phyloP scores from a whole-genome alignment of 768 basidiomycete species.

The Leucosporidium scottii region DNA sequence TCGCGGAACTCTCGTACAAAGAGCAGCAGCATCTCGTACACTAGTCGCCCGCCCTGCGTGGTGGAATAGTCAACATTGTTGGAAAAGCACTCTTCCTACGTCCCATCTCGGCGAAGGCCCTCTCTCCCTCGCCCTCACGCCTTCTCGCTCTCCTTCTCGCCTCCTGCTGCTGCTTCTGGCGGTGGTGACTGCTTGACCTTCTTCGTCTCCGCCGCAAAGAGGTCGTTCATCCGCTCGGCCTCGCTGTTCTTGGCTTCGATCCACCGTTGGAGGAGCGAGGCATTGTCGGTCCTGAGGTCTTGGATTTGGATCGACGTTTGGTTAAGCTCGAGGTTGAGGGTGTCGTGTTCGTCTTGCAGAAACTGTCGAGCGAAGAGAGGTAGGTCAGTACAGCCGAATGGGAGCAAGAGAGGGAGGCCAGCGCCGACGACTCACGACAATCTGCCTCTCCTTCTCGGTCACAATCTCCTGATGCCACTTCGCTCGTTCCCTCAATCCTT shows the following conservation, averaged over 20 bases:
- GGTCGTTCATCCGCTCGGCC: constrained; percentile 87
- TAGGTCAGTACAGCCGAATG: not conserved
- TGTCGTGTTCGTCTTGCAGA: constrained; percentile 88
- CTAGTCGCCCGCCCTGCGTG: too few species aligned
- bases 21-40: too few species aligned
- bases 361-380: constrained; percentile 50
- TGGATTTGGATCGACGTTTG: constrained; percentile 82
- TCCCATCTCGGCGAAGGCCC: too few species aligned
- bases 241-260: constrained; percentile 86
- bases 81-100: too few species aligned
- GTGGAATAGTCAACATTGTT: too few species aligned
- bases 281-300: constrained; percentile 84
- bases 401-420: not conserved
- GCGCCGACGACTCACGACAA: constrained; percentile 11
- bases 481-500: constrained; percentile 68
- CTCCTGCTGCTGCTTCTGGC: not conserved
- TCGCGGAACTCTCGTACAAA: too few species aligned
- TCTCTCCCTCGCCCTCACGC: not conserved
- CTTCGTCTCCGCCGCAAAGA: constrained; percentile 20
- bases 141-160: not conserved
- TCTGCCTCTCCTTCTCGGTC: constrained; percentile 52
- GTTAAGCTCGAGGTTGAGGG: constrained; percentile 80
- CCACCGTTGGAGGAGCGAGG: constrained; percentile 91
- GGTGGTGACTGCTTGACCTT: constrained; percentile 6
- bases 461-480: constrained; percentile 72